These are phyloP conservation scores for Choanephora cucurbitarum DNA, from an alignment of 371 early-diverging fungal genomes.

Conservation along the genomic window DNA sequence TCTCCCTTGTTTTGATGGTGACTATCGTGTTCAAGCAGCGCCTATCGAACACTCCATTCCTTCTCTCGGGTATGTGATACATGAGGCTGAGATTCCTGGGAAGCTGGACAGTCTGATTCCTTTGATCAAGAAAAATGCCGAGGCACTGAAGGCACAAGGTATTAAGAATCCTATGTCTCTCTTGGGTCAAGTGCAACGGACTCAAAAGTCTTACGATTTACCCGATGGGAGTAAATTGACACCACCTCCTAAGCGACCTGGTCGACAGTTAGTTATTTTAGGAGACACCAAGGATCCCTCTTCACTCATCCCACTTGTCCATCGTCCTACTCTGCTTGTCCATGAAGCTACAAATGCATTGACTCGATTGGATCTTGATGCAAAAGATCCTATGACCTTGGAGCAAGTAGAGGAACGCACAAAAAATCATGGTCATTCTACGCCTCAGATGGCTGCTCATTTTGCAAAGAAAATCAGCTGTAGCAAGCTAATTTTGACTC, in stretches of 20 bases:
- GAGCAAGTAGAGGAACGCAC: constrained; percentile 42
- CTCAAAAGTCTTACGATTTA: constrained; percentile 33
- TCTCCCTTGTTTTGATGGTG: constrained; percentile 5
- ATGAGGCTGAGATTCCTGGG: constrained; percentile 45
- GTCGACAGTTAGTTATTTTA: constrained; percentile 54
- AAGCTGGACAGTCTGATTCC: constrained; percentile 49
- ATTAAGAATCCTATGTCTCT: constrained; percentile 50
- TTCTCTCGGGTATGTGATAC: constrained; percentile 53
- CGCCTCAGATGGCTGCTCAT: constrained; percentile 63
- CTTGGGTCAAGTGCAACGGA: constrained; percentile 48
- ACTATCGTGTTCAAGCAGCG: constrained; percentile 38
- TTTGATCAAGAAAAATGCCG: constrained; percentile 38
- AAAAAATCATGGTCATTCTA: constrained; percentile 59
- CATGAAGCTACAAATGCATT: constrained; percentile 69
- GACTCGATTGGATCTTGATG: constrained; percentile 32
- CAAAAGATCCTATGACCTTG: constrained; percentile 18
- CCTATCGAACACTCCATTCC: constrained; percentile 59
- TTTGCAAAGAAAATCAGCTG: constrained; percentile 50
- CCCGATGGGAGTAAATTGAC: constrained; percentile 50
- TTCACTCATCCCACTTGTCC: constrained; percentile 14
- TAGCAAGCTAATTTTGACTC: constrained; percentile 52
- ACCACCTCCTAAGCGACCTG: constrained; percentile 43
- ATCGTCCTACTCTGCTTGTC: constrained; percentile 38
- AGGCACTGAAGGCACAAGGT: constrained; percentile 31
- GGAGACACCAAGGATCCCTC: constrained; percentile 61